Evolutionary conservation across 1,284 basidiomycete genomes (phyloP), one percentile per base, ranked within the genome.

Genomic region (Ceratobasidium sp.): DNA sequence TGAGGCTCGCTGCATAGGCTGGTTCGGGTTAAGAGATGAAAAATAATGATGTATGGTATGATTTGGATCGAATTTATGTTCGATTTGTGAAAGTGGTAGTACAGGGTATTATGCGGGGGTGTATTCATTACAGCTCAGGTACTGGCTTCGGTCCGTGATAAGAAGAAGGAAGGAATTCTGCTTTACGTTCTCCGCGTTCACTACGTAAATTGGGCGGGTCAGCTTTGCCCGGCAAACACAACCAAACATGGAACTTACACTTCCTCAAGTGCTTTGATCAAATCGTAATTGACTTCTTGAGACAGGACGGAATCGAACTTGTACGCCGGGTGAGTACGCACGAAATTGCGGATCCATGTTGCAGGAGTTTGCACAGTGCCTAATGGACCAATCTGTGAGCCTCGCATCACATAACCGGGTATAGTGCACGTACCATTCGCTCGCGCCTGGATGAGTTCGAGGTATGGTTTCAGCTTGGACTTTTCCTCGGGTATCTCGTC

Each of bases 271-370:
- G 94, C 93, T 67, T 91, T 87, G 82, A 98, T 88, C 54, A 99
- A 87, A 83, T 99, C 98, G 81, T 96, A 98, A 80, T 97, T 98
- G 81, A 99, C 95, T 83, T 93, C 91, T 80, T 95, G 89, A 62
- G 86, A 92, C 29, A 99, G 93, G 44, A 93, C 91, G 48, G 95
- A 97, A 83, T 99, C 96, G 65, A 89, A 87, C 83, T 94, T 92
- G 86, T 99, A 99, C 27, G 86, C 88, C 3, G 96, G 94, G 82
- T 99, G 98, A 0, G 89, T 86, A n/a, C 90, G 90, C 56, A 99
- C 93, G 82, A 98, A 99, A 60, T 93, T 87, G 36, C 97, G 89
- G 74, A 98, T 96, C 95, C 95, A 99, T 8, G 90, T 90, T 1
- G 98, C 98, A 0, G 94, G 90, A 0, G 98, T 99, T 80, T 91